These are phyloP conservation scores for Cordyceps javanica DNA, from an alignment of 2,329 filamentous ascomycete genomes.

Conservation along the genomic window DNA sequence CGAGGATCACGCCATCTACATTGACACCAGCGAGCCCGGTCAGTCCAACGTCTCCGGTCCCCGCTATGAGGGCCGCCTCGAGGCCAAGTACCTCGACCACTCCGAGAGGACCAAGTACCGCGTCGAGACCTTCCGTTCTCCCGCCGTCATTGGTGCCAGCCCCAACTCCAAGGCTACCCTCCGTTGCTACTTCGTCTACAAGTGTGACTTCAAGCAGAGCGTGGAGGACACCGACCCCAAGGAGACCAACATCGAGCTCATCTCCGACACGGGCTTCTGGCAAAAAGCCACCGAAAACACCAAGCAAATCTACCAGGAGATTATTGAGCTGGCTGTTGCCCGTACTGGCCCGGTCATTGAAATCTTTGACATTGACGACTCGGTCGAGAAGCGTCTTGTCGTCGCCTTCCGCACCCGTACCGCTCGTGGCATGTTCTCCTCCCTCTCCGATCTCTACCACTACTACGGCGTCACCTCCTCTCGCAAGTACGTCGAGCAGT, in stretches of 20 bases:
- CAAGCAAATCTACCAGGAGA: slow-evolving; percentile 89
- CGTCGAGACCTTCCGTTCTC: slow-evolving; percentile 94
- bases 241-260: slow-evolving; percentile 84
- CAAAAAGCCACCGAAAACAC: slow-evolving; percentile 96
- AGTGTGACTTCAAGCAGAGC: slow-evolving; percentile 78
- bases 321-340: slow-evolving; percentile 77
- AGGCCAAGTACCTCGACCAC: slow-evolving; percentile 89
- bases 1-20: slow-evolving; percentile 92
- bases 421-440: slow-evolving; percentile 88
- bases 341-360: slow-evolving; percentile 94
- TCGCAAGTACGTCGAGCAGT: slow-evolving; percentile 96
- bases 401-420: slow-evolving; percentile 92
- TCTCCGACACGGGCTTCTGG: slow-evolving; percentile 89
- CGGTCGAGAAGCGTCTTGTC: slow-evolving; percentile 87
- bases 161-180: slow-evolving; percentile 72
- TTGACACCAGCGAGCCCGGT: slow-evolving; percentile 92
- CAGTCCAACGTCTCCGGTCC: slow-evolving; percentile 70
- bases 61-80: slow-evolving; percentile 88
- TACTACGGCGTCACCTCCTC: slow-evolving; percentile 97
- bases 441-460: slow-evolving; percentile 92
- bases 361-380: slow-evolving; percentile 90
- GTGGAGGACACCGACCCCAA: slow-evolving; percentile 64
- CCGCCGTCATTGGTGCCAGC: slow-evolving; percentile 65
- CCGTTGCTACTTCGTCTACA: slow-evolving; percentile 98
- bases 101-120: slow-evolving; percentile 72